Percentiles rank a stretch among this genome's conserved stretches.
Evolutionary conservation across 345 rosid species (phyloP).

Genomic region (Populus tremula): DNA sequence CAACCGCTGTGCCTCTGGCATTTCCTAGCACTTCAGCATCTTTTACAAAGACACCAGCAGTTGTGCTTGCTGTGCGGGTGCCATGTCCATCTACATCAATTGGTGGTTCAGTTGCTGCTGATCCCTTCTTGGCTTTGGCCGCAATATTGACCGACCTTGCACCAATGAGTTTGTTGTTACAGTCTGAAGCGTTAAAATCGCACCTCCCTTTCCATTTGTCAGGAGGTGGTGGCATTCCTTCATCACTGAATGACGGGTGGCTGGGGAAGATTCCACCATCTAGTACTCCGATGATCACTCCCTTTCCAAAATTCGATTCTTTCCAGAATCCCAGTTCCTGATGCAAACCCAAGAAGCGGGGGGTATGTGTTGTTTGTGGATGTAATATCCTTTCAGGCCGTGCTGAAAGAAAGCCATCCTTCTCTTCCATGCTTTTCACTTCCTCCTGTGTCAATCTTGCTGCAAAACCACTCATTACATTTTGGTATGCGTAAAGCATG

Average conservation of each 20-base stretch:
- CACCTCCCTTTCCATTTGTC: slow-evolving; percentile 28
- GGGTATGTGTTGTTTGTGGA: slow-evolving; percentile 12
- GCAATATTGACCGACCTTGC: slow-evolving; percentile 14
- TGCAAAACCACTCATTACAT: slow-evolving; percentile 39
- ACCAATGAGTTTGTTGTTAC: slow-evolving; percentile 23
- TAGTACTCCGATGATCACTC: slow-evolving; percentile 21
- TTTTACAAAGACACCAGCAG: slow-evolving; percentile 52
- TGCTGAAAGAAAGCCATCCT: slow-evolving; percentile 35
- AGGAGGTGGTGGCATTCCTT: slow-evolving; percentile 27
- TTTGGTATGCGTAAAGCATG: slow-evolving; percentile 30
- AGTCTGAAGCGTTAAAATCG: slow-evolving; percentile 11
- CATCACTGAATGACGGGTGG: slow-evolving; percentile 27
- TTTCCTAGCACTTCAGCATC: slow-evolving; percentile 26
- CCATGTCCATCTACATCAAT: slow-evolving; percentile 27
- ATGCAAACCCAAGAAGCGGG: slow-evolving; percentile 23
- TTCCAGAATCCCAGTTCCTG: slow-evolving; percentile 18
- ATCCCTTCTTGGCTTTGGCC: slow-evolving; percentile 4
- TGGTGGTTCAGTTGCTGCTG: background rate
- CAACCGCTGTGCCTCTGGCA: slow-evolving; percentile 55
- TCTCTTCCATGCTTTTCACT: slow-evolving; percentile 29
- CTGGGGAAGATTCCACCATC: slow-evolving; percentile 17
- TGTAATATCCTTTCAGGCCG: slow-evolving; percentile 31
- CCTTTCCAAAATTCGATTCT: slow-evolving; percentile 21
- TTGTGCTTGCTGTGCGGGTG: slow-evolving; percentile 23
- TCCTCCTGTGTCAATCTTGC: slow-evolving; percentile 39